These are phyloP conservation scores for Sphagnum magellanicum DNA, from an alignment of 228 moss, liverwort and hornwort genomes.

Conservation along the genomic window DNA sequence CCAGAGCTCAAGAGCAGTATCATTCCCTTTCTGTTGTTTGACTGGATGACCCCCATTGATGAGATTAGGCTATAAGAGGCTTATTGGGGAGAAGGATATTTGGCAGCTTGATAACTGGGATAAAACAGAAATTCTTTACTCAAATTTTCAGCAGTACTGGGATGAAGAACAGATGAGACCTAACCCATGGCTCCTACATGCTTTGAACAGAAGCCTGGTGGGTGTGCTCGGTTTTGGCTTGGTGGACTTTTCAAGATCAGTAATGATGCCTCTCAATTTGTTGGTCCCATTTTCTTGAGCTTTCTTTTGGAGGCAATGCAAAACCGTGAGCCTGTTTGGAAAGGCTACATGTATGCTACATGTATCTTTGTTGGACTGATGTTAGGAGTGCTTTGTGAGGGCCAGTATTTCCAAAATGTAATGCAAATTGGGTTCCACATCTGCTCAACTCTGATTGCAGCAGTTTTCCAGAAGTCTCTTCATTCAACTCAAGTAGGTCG, in stretches of 20 bases:
- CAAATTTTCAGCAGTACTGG: slow-evolving; percentile 27
- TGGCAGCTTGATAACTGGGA: slow-evolving; percentile 47
- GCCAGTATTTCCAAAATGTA: slow-evolving; percentile 45
- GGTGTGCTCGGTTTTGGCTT: slow-evolving; percentile 11
- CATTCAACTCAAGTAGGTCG: slow-evolving; percentile 41
- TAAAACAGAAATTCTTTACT: slow-evolving; percentile 31
- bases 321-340: slow-evolving; percentile 23
- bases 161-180: slow-evolving; percentile 13
- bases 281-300: slow-evolving; percentile 31
- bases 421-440: slow-evolving; percentile 47
- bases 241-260: slow-evolving; percentile 19
- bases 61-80: slow-evolving; percentile 26
- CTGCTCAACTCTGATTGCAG: slow-evolving; percentile 38
- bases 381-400: slow-evolving; percentile 32
- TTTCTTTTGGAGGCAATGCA: slow-evolving; percentile 45
- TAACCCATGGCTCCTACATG: slow-evolving; percentile 25
- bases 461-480: slow-evolving; percentile 40
- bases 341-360: slow-evolving; percentile 27
- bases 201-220: slow-evolving; percentile 27
- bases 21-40: slow-evolving; percentile 24
- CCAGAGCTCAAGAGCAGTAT: slow-evolving; percentile 28
- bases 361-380: slow-evolving; percentile 34
- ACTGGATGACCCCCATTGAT: slow-evolving; percentile 43
- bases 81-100: slow-evolving; percentile 31
- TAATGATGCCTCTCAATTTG: slow-evolving; percentile 45